Percentiles rank a stretch among this genome's conserved stretches.
phyloP scores from a whole-genome alignment of 2,329 filamentous ascomycete species.

The Bipolaris bicolor region DNA sequence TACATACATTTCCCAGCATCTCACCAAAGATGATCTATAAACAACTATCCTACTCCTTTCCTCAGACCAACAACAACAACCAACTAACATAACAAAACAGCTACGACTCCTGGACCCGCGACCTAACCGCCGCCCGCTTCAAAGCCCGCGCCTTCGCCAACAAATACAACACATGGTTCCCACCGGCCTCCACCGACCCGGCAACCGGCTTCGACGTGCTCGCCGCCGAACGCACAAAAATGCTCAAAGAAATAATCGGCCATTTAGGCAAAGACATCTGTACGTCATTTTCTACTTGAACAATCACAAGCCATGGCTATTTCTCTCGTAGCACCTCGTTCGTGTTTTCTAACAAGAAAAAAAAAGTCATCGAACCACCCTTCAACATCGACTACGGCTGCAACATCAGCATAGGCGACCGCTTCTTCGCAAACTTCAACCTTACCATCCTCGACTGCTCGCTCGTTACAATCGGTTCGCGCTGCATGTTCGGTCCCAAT shows the following conservation, averaged over 20 bases:
- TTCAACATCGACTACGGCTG: constrained; percentile 69
- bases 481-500: constrained; percentile 60
- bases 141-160: constrained; percentile 62
- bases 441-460: constrained; percentile 60
- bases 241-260: constrained; percentile 42
- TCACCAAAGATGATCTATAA: too few species aligned
- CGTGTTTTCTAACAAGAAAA: too few species aligned
- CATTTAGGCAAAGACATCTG: constrained; percentile 34
- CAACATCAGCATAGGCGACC: constrained; percentile 66
- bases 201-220: constrained; percentile 33
- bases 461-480: constrained; percentile 59
- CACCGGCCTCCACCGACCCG: constrained; percentile 22
- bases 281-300: too few species aligned
- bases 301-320: too few species aligned
- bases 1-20: neutral
- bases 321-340: too few species aligned
- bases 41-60: too few species aligned
- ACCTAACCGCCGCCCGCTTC: constrained; percentile 60
- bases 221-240: constrained; percentile 29
- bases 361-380: constrained; percentile 62
- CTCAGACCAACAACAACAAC: neutral
- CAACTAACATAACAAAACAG: constrained; percentile 36
- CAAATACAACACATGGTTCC: constrained; percentile 62
- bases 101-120: constrained; percentile 58
- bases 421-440: constrained; percentile 70